A percentile compares a stretch with the other conserved stretches of the same genome.
Evolutionary conservation across 805 yeast species (phyloP).

Genomic region (Brettanomyces naardenensis): DNA sequence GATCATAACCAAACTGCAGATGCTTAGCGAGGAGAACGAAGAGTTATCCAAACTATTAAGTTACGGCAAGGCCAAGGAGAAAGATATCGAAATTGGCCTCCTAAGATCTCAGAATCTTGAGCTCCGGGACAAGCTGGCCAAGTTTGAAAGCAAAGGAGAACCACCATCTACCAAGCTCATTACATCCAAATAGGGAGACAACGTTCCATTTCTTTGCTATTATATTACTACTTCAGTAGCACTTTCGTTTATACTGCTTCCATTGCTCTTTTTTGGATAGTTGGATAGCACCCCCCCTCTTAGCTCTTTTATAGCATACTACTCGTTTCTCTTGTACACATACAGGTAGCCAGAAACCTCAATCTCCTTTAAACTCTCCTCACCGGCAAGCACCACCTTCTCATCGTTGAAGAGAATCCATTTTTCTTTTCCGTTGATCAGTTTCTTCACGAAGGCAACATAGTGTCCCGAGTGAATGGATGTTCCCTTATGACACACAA

Average conservation of each 20-base stretch:
- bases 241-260: neutral
- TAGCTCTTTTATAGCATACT: neutral
- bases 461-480: constrained; percentile 91
- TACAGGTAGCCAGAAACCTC: constrained; percentile 42
- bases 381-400: constrained; percentile 60
- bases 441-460: constrained; percentile 61
- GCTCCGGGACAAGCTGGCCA: constrained; percentile 29
- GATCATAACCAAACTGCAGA: constrained; percentile 52
- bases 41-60: constrained; percentile 63
- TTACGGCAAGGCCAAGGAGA: constrained; percentile 68
- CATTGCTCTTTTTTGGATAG: neutral
- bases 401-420: constrained; percentile 90
- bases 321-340: constrained; percentile 20
- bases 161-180: too few species aligned
- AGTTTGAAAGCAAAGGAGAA: constrained; percentile 20
- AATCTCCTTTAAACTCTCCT: constrained; percentile 33
- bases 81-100: constrained; percentile 59
- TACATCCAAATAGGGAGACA: neutral
- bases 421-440: constrained; percentile 29
- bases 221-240: neutral
- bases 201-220: neutral
- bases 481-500: constrained; percentile 83
- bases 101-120: constrained; percentile 43
- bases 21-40: constrained; percentile 61
- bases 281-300: neutral